phyloP scores from a whole-genome alignment of 2,329 filamentous ascomycete genomes.

The Ceratocystis papillata region DNA sequence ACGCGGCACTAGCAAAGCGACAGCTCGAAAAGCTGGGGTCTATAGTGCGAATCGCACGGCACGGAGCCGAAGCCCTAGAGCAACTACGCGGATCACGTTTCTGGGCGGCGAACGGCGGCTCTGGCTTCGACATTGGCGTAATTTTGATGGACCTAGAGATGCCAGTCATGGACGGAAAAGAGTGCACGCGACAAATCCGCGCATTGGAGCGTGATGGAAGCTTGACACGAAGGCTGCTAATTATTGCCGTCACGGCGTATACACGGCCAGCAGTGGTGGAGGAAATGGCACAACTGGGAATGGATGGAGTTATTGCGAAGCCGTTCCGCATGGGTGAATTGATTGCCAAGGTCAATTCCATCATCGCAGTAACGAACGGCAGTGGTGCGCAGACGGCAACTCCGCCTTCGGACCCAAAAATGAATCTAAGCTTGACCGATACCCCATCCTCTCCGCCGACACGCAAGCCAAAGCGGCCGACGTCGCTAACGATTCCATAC shows the following conservation, averaged over 20 bases:
- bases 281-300: conserved; percentile 14
- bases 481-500: neutral
- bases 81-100: conserved; percentile 46
- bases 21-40: conserved; percentile 52
- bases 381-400: conserved; percentile 28
- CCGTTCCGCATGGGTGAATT: conserved; percentile 67
- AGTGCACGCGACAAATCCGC: conserved; percentile 58
- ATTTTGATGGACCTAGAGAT: conserved; percentile 76
- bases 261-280: conserved; percentile 43
- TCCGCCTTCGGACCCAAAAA: no score
- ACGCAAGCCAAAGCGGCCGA: neutral
- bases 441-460: neutral
- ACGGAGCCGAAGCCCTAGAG: conserved; percentile 52
- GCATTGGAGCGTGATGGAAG: conserved; percentile 53
- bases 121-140: conserved; percentile 48
- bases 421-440: no score
- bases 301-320: conserved; percentile 69
- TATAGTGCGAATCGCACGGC: conserved; percentile 52
- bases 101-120: conserved; percentile 41
- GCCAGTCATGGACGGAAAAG: conserved; percentile 73
- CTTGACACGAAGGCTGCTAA: conserved; percentile 57
- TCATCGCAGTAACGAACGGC: conserved; percentile 32
- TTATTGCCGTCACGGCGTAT: conserved; percentile 76
- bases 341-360: conserved; percentile 54
- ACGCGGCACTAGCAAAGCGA: conserved; percentile 52